Conservation (phyloP, 2,329 filamentous ascomycete species). For the Pyrenophora graminea region DNA sequence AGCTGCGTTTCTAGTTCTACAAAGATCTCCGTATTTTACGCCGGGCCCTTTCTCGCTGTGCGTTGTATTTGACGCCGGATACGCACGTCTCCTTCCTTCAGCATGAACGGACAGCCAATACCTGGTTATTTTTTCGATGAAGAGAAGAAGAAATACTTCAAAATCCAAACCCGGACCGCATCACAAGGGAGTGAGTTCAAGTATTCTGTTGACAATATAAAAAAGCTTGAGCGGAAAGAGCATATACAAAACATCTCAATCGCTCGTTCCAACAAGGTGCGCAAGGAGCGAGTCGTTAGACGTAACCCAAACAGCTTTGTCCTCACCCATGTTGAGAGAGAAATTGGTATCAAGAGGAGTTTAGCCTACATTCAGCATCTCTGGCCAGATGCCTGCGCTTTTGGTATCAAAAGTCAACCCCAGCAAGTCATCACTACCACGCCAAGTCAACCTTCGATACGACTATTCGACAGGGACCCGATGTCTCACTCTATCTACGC, state of each 20-base stretch:
- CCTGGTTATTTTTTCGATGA: slow-evolving; percentile 56
- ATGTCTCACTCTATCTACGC: slow-evolving; percentile 28
- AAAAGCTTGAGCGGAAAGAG: slow-evolving; percentile 40
- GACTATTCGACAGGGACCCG: slow-evolving; percentile 37
- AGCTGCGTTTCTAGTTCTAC: neutral
- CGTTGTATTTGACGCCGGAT: neutral
- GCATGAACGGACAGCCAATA: slow-evolving; percentile 49
- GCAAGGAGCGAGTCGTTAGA: slow-evolving; percentile 32
- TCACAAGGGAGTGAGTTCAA: slow-evolving; percentile 42
- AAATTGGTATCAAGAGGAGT: slow-evolving; percentile 30
- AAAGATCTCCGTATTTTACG: neutral
- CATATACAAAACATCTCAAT: slow-evolving; percentile 13
- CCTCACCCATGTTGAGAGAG: slow-evolving; percentile 29
- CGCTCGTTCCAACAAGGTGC: slow-evolving; percentile 15
- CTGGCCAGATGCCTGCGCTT: slow-evolving; percentile 37
- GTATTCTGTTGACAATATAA: slow-evolving; percentile 50
- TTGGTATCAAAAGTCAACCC: slow-evolving; percentile 13
- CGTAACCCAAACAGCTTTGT: slow-evolving; percentile 22
- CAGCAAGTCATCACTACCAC: slow-evolving; percentile 14
- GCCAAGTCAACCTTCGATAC: slow-evolving; percentile 11
- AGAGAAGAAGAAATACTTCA: slow-evolving; percentile 57
- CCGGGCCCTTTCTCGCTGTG: neutral
- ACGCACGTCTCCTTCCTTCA: neutral
- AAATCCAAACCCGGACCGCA: slow-evolving; percentile 46
- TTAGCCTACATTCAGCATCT: slow-evolving; percentile 23